These are phyloP conservation scores for Penicillium arizonense DNA, from an alignment of 495 filamentous ascomycete genomes.

Conservation along the genomic window DNA sequence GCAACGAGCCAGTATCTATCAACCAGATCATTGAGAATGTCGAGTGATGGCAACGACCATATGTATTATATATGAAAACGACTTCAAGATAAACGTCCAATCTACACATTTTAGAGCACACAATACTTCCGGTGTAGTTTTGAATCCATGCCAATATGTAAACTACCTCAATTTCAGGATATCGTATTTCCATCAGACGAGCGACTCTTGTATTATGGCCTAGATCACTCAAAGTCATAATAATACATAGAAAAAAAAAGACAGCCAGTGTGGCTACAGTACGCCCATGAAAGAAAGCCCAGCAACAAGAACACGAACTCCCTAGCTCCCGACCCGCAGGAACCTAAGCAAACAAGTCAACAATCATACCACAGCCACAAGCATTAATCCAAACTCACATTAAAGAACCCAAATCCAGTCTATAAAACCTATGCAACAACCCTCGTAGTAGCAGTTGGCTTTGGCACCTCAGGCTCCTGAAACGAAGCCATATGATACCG, in stretches of 20 bases:
- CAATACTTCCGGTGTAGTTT: no score
- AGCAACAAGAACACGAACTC: background rate
- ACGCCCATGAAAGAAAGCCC: background rate
- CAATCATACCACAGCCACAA: background rate
- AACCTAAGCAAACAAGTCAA: background rate
- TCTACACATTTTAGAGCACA: background rate
- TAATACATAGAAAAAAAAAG: background rate
- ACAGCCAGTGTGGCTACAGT: background rate
- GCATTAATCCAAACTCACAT: background rate
- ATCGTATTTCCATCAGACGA: no score
- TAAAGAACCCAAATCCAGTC: background rate
- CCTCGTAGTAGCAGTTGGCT: background rate
- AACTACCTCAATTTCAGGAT: no score
- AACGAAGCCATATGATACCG: constrained; percentile 7
- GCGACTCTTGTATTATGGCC: background rate
- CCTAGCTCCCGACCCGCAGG: constrained; percentile 2
- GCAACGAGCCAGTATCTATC: constrained; percentile 4
- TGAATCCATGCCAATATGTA: no score
- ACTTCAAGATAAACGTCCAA: background rate
- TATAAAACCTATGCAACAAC: background rate
- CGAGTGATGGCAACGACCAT: background rate
- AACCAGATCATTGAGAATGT: background rate
- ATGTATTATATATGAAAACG: constrained; percentile 6
- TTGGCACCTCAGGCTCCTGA: background rate
- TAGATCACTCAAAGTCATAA: constrained; percentile 4